Evolutionary conservation across 495 filamentous ascomycete genomes (phyloP), one percentile per base, ranked within the genome.

Genomic region (Penicillium arizonense): DNA sequence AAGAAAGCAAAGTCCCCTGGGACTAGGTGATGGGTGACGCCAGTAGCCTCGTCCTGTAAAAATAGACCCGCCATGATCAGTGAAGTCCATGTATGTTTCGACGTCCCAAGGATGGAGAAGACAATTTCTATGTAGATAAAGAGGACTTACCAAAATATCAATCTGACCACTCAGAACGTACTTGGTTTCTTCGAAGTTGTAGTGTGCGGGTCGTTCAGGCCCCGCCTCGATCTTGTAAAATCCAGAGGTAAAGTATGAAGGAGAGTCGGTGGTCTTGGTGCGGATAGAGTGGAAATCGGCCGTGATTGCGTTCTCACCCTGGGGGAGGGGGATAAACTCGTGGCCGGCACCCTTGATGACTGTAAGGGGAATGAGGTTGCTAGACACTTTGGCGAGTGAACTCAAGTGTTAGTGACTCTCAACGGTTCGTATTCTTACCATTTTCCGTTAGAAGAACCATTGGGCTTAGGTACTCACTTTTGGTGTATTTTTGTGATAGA

Each of bases 201-300:
- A 68, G 34, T 53, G 53, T 0, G 60, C 65, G 3, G 65, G 65
- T 44, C 63, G 34, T 49, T 61, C 42, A 28, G 62, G 55, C 1
- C 65, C 65, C 48, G 62, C 62, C 40, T 63, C 62, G 26, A 68
- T 68, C 56, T 68, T 68, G 30, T 68, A 69, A 44, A 69, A 67
- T 5, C 64, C 66, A 0, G 66, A 69, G 11, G 66, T 69, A 14
- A 69, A 44, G 43, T 63, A 32, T 2, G 66, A 52, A 5, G 66
- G 66, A 4, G 63, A 61, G 8, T 64, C 58, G 3, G 63, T 30
- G 5, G 28, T 67, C 50, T 65, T 47, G 40, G 66, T 69, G 30
- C 61, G 63, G 3, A 63, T 67, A 3, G 63, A 63, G 47, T 67
- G 66, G 51, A 65, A 69, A 45, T 69, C 63, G 38, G 63, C 61